phyloP scores from a whole-genome alignment of 2,329 filamentous ascomycete genomes.

The Capronia americana region DNA sequence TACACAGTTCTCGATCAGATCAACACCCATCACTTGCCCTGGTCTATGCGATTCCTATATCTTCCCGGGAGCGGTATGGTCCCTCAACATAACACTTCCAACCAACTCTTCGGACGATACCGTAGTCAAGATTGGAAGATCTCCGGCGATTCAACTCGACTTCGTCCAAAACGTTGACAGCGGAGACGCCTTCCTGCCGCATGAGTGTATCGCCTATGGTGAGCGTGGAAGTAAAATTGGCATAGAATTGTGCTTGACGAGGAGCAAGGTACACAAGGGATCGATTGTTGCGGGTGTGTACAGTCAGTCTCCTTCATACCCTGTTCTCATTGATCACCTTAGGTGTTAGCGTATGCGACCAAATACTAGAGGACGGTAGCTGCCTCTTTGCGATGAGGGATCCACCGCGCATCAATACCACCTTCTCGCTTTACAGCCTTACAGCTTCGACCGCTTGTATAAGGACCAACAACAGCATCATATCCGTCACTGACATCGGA shows the following conservation, averaged over 20 bases:
- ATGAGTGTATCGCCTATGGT: conserved; percentile 7
- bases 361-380: not conserved
- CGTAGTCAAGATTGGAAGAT: not conserved
- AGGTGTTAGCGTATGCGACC: not conserved
- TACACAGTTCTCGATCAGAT: not conserved
- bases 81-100: not conserved
- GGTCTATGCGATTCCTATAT: not conserved
- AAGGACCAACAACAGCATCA: conserved; percentile 8
- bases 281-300: not conserved
- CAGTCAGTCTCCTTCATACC: not conserved
- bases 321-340: not conserved
- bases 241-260: conserved; percentile 3
- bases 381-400: not conserved
- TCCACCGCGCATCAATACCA: not conserved
- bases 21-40: not conserved
- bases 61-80: conserved; percentile 1
- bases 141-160: conserved; percentile 4
- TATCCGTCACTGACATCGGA: not conserved
- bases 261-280: not conserved
- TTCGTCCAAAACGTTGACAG: not conserved
- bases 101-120: not conserved
- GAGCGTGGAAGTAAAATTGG: not conserved
- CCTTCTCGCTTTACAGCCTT: conserved; percentile 3
- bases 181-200: not conserved
- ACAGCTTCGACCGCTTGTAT: not conserved